Percentiles rank a stretch among this genome's conserved stretches.
Conservation (phyloP, 495 filamentous ascomycete genomes). For the Hypoxylon lenormandii region DNA sequence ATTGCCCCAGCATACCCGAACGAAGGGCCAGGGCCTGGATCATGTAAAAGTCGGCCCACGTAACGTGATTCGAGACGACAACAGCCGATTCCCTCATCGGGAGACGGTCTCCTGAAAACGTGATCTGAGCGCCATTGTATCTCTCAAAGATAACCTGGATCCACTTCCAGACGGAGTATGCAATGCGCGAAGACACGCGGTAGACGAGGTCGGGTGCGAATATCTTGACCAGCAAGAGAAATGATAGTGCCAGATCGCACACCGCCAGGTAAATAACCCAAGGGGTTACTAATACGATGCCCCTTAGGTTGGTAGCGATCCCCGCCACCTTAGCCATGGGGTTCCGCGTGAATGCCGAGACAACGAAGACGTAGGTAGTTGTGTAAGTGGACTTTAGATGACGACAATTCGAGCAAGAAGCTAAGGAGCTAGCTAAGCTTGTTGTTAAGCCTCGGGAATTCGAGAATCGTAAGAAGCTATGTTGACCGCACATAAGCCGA, state of each 20-base stretch:
- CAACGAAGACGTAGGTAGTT: neutral
- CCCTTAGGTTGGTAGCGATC: conserved; percentile 54
- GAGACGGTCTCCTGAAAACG: conserved; percentile 61
- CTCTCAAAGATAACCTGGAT: conserved; percentile 66
- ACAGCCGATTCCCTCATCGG: conserved; percentile 65
- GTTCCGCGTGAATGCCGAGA: neutral
- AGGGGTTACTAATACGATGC: conserved; percentile 58
- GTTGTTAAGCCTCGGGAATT: conserved; percentile 7
- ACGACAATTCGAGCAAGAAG: neutral
- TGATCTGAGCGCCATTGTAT: conserved; percentile 63
- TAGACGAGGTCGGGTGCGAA: conserved; percentile 63
- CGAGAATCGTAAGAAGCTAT: conserved; percentile 3
- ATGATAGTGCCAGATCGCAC: conserved; percentile 63
- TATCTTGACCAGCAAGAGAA: conserved; percentile 63
- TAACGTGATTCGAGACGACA: conserved; percentile 68
- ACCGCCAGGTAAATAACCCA: conserved; percentile 63
- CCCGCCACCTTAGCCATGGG: conserved; percentile 33
- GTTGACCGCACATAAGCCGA: neutral
- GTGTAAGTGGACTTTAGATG: neutral
- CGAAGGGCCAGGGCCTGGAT: conserved; percentile 66
- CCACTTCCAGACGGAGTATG: conserved; percentile 63
- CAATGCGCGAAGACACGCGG: conserved; percentile 63
- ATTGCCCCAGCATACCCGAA: conserved; percentile 67
- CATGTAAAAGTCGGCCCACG: conserved; percentile 71
- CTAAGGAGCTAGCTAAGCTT: neutral